Base-by-base conservation (phyloP, 2,329 filamentous ascomycete genomes). In the Trichophyton simii region DNA sequence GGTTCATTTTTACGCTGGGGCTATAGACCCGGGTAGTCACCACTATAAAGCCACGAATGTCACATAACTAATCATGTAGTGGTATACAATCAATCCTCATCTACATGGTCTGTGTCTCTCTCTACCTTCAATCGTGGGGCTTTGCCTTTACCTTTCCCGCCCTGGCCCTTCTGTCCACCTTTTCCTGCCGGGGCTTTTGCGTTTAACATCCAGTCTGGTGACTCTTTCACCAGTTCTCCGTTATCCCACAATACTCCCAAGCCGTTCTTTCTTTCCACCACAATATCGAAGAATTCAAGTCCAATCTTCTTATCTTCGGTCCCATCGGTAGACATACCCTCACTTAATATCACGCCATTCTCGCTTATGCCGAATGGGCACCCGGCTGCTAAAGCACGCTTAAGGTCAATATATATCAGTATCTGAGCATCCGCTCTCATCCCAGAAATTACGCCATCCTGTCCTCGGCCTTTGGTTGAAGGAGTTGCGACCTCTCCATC, bases 351-450 rank as follows among this genome's bases (percentile, higher is more conserved):
- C 7, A 92, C 88, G 1, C 83, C 87, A 69, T 92, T 92, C 67
- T 88, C 87, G 70, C 87, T 90, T 64, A 83, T 72, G 84, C 88
- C 95, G 82, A 91, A 95, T 69, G 79, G 78, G 65, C 90, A 75
- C 0, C 79, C 79, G 0, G 75, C 84, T 48, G 75, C 75, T 67
- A 95, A 70, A 67, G 89, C 86, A 68, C 78, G 78, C 72, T 78
- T 75, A 31, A 95, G 75, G 73, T 96, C 85, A 61, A 95, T 77
- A 73, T 89, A 89, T 31, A 96, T 81, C 64, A 96, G 70, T 46
- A 95, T 75, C 74, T 94, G 87, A 4, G 88, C 87, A 71, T 84
- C 89, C 66, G 69, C 79, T 22, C 92, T 80, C 88, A 95, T 95
- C 0, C 91, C 91, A 44, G 86, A 90, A 25, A 92, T 82, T 1